Base-by-base conservation (phyloP, 202 grass and related monocot genomes). In the Hordeum pubiflorum region DNA sequence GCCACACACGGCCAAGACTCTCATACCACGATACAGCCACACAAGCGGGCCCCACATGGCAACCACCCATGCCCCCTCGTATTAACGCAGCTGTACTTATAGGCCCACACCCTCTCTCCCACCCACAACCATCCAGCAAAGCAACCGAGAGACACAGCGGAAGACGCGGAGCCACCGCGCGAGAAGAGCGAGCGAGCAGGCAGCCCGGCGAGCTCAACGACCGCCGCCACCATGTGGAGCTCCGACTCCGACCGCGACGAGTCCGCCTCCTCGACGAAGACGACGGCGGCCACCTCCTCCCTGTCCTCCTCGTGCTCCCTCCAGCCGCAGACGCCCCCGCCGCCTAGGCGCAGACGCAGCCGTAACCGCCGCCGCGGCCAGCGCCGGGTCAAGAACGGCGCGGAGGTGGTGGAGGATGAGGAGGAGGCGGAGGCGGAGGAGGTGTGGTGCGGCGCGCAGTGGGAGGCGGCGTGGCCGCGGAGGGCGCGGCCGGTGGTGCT, bases 391-490 rank as follows among this genome's bases (percentile, higher is more conserved):
- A 31, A 6, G 10, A 67, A 11, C 75, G 6, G 3, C 24, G 2
- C 24, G 34, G 34, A 15, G 5, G 1, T 0, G 0, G 69, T 11
- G 1, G 76, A 37, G 1, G 46, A 20, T 10, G 74, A 73, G 12
- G 68, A 27, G 40, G 13, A 23, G 67, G 68, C 24, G 14, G 69
- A 32, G 4, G 36, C 36, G 2, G 78, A 89, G 83, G 65, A 80
- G 54, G 84, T 83, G 69, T 89, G 88, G 88, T 76, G 41, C 69
- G 88, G 88, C 2, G 61, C 75, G 55, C 83, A 86, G 75, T 89
- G 88, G 88, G 88, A 89, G 84, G 75, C 75, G 20, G 79, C 80
- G 69, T 89, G 84, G 88, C 83, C 88, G 14, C 69, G 50, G 6
- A 75, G 70, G 10, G 2, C 84, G 41, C 68, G 41, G 34, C 84